phyloP scores from a whole-genome alignment of 1,284 basidiomycete species.

The Schizophyllum amplum region DNA sequence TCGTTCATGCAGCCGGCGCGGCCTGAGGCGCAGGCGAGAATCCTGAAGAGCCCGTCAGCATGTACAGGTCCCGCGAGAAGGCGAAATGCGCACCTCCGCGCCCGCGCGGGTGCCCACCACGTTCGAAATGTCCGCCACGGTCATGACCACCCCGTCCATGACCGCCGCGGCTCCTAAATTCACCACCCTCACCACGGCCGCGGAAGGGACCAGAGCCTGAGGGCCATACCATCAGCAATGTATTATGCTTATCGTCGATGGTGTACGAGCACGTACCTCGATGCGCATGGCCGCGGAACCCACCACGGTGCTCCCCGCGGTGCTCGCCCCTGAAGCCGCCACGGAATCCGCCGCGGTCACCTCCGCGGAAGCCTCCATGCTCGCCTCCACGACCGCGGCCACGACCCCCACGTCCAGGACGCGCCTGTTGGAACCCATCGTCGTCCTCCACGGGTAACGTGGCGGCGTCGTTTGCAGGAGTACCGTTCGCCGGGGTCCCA shows the following conservation, averaged over 20 bases:
- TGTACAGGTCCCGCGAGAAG: not conserved
- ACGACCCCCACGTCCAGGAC: slow-evolving; percentile 20
- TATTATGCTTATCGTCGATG: no score
- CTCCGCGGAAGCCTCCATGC: slow-evolving; percentile 33
- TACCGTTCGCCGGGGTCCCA: slow-evolving; percentile 9
- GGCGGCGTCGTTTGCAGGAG: slow-evolving; percentile 19
- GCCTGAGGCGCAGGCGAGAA: not conserved
- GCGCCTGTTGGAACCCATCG: slow-evolving; percentile 54
- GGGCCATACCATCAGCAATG: no score
- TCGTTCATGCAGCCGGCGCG: not conserved
- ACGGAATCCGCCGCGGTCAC: slow-evolving; percentile 30
- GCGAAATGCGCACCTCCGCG: not conserved
- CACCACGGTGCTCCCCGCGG: slow-evolving; percentile 14
- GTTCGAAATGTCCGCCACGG: slow-evolving; percentile 9
- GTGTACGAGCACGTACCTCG: no score
- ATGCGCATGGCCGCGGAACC: slow-evolving; percentile 16
- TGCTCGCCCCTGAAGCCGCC: slow-evolving; percentile 29
- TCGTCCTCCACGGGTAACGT: slow-evolving; percentile 29
- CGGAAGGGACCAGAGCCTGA: no score
- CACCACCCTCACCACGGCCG: not conserved
- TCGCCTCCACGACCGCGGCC: slow-evolving; percentile 31
- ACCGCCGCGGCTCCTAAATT: not conserved
- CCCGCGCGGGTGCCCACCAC: not conserved
- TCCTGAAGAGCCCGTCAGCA: not conserved
- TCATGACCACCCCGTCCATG: slow-evolving; percentile 10